Evolutionary conservation across 805 yeast species (phyloP).

Genomic region (Yarrowia sp.): DNA sequence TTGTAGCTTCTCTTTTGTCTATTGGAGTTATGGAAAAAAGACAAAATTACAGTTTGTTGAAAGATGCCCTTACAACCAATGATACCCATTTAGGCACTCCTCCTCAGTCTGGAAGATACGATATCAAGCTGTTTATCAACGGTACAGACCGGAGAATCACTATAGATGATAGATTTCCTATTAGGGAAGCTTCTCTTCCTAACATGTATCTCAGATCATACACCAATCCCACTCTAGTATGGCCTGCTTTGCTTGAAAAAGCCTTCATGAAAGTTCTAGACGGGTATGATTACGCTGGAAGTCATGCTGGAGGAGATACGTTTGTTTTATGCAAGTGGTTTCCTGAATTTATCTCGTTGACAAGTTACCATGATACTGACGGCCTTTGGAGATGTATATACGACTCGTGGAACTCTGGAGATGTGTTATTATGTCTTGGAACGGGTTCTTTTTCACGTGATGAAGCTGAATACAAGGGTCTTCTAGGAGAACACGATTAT

Average conservation of each 20-base stretch:
- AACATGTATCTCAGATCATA: constrained; percentile 43
- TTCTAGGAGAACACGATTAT: constrained; percentile 70
- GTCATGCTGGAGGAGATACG: constrained; percentile 72
- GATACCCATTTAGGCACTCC: constrained; percentile 32
- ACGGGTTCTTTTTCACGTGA: constrained; percentile 48
- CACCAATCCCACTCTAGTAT: constrained; percentile 40
- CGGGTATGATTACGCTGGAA: constrained; percentile 66
- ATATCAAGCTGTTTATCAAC: constrained; percentile 49
- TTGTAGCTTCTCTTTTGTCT: constrained; percentile 66
- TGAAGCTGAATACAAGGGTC: constrained; percentile 40
- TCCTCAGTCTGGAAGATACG: constrained; percentile 39
- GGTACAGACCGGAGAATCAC: constrained; percentile 51
- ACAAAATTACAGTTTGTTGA: constrained; percentile 23
- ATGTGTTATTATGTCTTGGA: constrained; percentile 62
- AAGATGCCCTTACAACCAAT: constrained; percentile 32
- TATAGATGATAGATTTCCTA: constrained; percentile 51
- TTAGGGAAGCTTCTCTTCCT: constrained; percentile 28
- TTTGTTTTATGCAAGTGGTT: constrained; percentile 67
- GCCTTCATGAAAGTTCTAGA: constrained; percentile 64
- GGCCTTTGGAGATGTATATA: constrained; percentile 42
- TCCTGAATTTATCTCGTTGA: constrained; percentile 54
- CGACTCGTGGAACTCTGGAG: constrained; percentile 38
- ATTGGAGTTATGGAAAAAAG: constrained; percentile 39
- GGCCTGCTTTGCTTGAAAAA: constrained; percentile 79
- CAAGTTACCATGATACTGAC: constrained; percentile 22